These are phyloP conservation scores for Peniophora sp. DNA, from an alignment of 1,284 basidiomycete species.

Conservation along the genomic window DNA sequence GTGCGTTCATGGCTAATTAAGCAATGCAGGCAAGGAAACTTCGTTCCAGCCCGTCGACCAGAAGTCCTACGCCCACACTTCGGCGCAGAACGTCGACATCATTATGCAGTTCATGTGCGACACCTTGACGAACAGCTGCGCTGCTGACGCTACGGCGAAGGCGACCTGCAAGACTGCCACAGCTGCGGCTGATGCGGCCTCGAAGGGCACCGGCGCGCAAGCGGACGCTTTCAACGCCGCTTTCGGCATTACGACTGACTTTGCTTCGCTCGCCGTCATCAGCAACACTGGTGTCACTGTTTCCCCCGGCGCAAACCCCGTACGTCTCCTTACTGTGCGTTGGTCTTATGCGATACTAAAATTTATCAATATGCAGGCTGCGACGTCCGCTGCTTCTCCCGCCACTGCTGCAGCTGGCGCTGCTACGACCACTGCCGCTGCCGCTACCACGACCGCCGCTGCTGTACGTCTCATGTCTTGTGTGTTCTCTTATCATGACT, in stretches of 20 bases:
- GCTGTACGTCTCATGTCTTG: slow-evolving; percentile 9
- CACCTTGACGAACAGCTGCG: slow-evolving; percentile 37
- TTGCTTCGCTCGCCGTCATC: slow-evolving; percentile 3
- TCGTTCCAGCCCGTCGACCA: slow-evolving; percentile 41
- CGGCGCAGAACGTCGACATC: slow-evolving; percentile 42
- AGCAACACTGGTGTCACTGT: too few relatives aligned
- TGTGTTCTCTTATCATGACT: slow-evolving; percentile 1
- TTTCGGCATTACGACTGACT: slow-evolving; percentile 30
- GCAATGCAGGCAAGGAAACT: slow-evolving; percentile 37
- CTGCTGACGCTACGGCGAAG: slow-evolving; percentile 42
- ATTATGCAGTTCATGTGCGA: slow-evolving; percentile 39
- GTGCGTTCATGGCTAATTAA: too few relatives aligned
- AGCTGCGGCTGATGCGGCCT: slow-evolving; percentile 31
- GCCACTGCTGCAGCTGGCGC: slow-evolving; percentile 7
- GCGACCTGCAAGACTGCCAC: slow-evolving; percentile 36
- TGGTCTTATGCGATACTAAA: too few relatives aligned
- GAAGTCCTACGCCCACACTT: slow-evolving; percentile 42
- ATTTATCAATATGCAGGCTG: background rate
- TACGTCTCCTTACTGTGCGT: slow-evolving; percentile 5
- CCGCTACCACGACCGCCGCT: slow-evolving; percentile 3
- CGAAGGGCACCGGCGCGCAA: slow-evolving; percentile 41
- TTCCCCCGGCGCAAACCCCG: background rate
- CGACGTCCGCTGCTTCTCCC: slow-evolving; percentile 3
- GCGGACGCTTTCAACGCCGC: slow-evolving; percentile 47
- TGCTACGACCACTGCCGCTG: slow-evolving; percentile 3